Percentiles rank a stretch among this genome's conserved stretches.
Evolutionary conservation across 2,329 filamentous ascomycete species (phyloP).

Genomic region (Geosmithia putterillii): DNA sequence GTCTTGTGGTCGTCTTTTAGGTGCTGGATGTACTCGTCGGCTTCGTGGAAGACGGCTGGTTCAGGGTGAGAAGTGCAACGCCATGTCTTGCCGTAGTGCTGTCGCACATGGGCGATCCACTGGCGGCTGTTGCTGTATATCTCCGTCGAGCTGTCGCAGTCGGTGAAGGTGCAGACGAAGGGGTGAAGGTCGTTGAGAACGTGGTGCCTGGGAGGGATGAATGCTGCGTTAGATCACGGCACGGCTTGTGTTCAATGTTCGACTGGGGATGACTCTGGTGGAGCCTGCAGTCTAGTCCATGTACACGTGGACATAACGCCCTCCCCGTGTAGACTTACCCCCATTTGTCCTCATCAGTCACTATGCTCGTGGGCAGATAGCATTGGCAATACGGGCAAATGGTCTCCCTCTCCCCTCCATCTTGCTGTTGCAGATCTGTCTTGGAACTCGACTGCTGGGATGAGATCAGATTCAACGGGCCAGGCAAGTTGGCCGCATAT

Average conservation of each 20-base stretch:
- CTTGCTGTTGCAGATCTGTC: constrained; percentile 7
- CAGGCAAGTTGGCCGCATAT: no score
- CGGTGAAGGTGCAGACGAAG: constrained; percentile 8
- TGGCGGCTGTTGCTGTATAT: constrained; percentile 5
- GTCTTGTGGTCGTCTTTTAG: constrained; percentile 1
- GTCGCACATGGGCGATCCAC: constrained; percentile 6
- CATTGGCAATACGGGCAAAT: constrained; percentile 7
- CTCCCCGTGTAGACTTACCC: constrained; percentile 5
- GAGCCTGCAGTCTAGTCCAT: no score
- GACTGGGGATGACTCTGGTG: not conserved
- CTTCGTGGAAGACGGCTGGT: not conserved
- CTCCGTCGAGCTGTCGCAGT: constrained; percentile 4
- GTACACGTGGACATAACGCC: no score
- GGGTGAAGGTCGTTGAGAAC: constrained; percentile 9
- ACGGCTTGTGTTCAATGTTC: no score
- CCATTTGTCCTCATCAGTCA: constrained; percentile 6
- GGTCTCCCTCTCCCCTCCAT: constrained; percentile 2
- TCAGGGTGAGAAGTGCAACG: constrained; percentile 1
- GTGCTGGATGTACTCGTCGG: constrained; percentile 1
- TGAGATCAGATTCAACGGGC: no score
- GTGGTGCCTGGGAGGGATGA: constrained; percentile 3
- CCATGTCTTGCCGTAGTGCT: constrained; percentile 2
- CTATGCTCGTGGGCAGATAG: constrained; percentile 1
- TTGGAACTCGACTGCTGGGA: not conserved
- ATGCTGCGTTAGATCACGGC: not conserved